A percentile compares a stretch with the other conserved stretches of the same genome.
Evolutionary conservation across 2,329 filamentous ascomycete species (phyloP).

Genomic region (Monosporascus sp.): DNA sequence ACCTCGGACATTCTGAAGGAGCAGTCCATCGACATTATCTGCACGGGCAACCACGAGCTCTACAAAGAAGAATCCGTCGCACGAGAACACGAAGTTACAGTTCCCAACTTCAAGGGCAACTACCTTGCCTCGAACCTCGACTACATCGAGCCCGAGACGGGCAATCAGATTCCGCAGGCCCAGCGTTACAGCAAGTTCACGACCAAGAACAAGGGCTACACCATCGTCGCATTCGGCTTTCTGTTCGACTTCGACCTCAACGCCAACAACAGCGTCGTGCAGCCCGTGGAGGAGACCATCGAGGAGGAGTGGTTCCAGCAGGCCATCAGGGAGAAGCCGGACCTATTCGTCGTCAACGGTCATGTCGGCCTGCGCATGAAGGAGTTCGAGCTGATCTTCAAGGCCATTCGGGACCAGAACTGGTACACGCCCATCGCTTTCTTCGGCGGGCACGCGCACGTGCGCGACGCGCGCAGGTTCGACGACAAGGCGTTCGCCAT

Average conservation of each 20-base stretch:
- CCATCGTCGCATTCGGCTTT: slow-evolving; percentile 86
- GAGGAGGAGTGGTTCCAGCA: slow-evolving; percentile 84
- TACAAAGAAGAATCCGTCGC: slow-evolving; percentile 76
- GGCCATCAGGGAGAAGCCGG: slow-evolving; percentile 76
- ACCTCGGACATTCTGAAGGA: slow-evolving; percentile 82
- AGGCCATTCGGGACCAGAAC: slow-evolving; percentile 68
- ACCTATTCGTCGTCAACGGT: slow-evolving; percentile 80
- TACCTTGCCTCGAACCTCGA: slow-evolving; percentile 94
- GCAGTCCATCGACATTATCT: slow-evolving; percentile 78
- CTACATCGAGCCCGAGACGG: slow-evolving; percentile 68
- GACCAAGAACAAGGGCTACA: slow-evolving; percentile 81
- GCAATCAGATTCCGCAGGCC: slow-evolving; percentile 68
- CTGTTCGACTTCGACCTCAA: slow-evolving; percentile 90
- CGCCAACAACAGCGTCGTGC: slow-evolving; percentile 83
- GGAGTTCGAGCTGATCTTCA: slow-evolving; percentile 74
- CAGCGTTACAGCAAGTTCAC: slow-evolving; percentile 82
- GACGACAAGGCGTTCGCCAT: slow-evolving; percentile 74
- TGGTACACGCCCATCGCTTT: slow-evolving; percentile 84
- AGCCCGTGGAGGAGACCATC: slow-evolving; percentile 72
- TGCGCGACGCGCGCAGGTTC: slow-evolving; percentile 76
- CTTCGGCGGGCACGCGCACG: slow-evolving; percentile 86
- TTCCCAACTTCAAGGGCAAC: slow-evolving; percentile 72
- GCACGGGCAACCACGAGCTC: slow-evolving; percentile 90
- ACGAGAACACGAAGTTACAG: slow-evolving; percentile 71
- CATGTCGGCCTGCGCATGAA: slow-evolving; percentile 78